Evolutionary conservation across 129 eudicot genomes (phyloP), one percentile per base, ranked within the genome.

Genomic region (Pittosporum tobira): DNA sequence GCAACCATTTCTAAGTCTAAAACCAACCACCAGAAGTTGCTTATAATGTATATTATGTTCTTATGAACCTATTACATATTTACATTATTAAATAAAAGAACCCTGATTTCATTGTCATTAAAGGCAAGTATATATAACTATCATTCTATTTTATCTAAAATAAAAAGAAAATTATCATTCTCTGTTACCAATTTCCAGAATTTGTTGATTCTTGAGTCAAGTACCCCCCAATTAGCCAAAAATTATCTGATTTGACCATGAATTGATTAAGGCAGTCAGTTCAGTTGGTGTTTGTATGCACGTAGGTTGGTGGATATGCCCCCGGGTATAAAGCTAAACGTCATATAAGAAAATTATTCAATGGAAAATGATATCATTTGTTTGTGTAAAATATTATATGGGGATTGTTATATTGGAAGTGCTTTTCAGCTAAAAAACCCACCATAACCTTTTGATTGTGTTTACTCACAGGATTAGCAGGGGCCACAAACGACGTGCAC

Each of bases 401-500:
- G 10, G n/a, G 59, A 47, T 24, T 38, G 12, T 47, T 20, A 16
- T 13, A 11, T 23, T 23, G 26, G n/a, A 64, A 34, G 20, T 25
- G 51, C 46, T 38, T 59, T 30, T 31, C 43, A 38, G 13, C 36
- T 34, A 15, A 16, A 3, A 43, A 24, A 28, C 51, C 44, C 38
- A 10, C 10, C 16, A 34, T 16, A 47, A 36, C 30, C 8, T 20
- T 10, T 19, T 29, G 69, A 37, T 22, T 66, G 49, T 36, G 21
- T 57, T 45, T 51, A 22, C 61, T 73, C 69, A 71, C 97, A 89
- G 97, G 97, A 28, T 73, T 89, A 56, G 94, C 95, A 2, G 97
- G 97, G 55, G 97, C 97, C 12, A 89, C 97, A 36, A 88, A 95
- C 43, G 97, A 89, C 59, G 86, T 89, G 77, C 97, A 89, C 60